A percentile compares a stretch with the other conserved stretches of the same genome.
Evolutionary conservation across 2,329 filamentous ascomycete species (phyloP).

Genomic region (Apiospora koreana): DNA sequence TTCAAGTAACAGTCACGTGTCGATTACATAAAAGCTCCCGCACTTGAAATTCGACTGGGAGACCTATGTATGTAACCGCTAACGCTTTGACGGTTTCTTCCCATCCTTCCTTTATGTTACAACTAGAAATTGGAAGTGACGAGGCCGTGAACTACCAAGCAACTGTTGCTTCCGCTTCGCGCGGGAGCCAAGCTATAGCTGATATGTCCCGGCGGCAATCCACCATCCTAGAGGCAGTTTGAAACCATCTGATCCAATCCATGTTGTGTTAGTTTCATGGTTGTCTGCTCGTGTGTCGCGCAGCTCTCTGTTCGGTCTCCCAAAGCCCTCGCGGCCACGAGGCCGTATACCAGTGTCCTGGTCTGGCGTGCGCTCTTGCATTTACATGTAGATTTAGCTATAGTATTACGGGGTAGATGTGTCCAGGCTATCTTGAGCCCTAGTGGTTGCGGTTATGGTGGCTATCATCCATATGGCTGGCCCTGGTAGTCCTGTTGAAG

Average conservation of each 20-base stretch:
- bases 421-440: neutral
- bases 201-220: conserved; percentile 65
- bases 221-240: conserved; percentile 69
- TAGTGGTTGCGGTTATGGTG: neutral
- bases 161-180: conserved; percentile 50
- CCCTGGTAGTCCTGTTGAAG: neutral
- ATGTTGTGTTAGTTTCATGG: conserved; percentile 24
- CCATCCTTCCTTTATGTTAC: conserved; percentile 52
- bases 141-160: conserved; percentile 60
- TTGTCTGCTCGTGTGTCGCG: neutral
- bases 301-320: neutral
- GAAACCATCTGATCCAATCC: conserved; percentile 62
- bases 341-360: neutral
- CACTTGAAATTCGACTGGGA: conserved; percentile 19
- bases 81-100: conserved; percentile 16
- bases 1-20: conserved; percentile 13
- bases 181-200: conserved; percentile 58
- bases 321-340: neutral
- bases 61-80: no score
- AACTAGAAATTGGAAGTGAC: conserved; percentile 81
- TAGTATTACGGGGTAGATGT: neutral
- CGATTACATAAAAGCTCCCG: conserved; percentile 15
- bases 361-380: no score
- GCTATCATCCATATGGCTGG: neutral
- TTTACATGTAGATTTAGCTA: neutral